Conservation (phyloP, 2,329 filamentous ascomycete genomes). For the Cryphonectria carpinicola region DNA sequence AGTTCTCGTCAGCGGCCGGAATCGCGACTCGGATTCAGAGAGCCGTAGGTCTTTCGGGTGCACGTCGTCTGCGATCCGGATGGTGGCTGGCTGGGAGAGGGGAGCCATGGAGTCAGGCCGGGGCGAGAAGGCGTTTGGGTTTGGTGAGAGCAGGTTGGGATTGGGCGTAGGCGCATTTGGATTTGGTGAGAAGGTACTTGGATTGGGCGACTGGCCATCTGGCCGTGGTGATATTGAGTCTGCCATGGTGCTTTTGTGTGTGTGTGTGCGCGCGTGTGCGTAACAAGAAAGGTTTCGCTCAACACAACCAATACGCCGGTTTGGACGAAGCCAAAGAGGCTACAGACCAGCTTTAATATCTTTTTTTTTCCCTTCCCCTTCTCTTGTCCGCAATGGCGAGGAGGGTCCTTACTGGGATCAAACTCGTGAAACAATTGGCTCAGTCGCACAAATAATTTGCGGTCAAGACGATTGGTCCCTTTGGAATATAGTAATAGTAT, state of each 20-base stretch:
- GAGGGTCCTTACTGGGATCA: neutral
- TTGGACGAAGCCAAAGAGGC: constrained; percentile 1
- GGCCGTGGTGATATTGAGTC: constrained; percentile 16
- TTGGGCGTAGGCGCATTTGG: constrained; percentile 13
- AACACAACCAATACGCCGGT: constrained; percentile 20
- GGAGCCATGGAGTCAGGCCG: constrained; percentile 8
- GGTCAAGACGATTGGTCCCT: neutral
- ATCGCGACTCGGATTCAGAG: constrained; percentile 27
- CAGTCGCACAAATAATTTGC: neutral
- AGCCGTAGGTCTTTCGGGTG: constrained; percentile 23
- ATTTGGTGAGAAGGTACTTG: neutral
- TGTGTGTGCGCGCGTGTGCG: neutral
- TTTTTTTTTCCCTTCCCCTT: too few species aligned
- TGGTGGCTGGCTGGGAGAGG: constrained; percentile 14
- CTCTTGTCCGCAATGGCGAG: neutral
- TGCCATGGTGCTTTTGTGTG: neutral
- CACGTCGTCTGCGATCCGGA: constrained; percentile 29
- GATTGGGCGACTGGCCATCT: constrained; percentile 1
- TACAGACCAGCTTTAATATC: neutral
- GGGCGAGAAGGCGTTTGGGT: constrained; percentile 12
- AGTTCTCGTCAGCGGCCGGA: constrained; percentile 19
- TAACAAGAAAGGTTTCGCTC: neutral
- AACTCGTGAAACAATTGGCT: neutral
- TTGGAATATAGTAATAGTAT: neutral
- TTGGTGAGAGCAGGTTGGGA: constrained; percentile 10